Evolutionary conservation across 2,329 filamentous ascomycete genomes (phyloP).

Genomic region (Fusarium poae): DNA sequence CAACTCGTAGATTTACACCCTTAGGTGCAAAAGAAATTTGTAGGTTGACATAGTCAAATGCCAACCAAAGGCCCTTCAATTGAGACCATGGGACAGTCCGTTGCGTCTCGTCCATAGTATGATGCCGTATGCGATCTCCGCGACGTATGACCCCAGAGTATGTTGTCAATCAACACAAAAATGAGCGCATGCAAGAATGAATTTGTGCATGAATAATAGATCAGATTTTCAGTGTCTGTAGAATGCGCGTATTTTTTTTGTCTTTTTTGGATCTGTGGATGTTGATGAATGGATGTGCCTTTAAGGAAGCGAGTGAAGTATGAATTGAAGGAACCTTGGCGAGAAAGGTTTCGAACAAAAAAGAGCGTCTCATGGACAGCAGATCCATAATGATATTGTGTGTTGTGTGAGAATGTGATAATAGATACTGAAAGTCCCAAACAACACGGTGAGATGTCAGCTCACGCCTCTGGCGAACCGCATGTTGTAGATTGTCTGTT

Average conservation of each 20-base stretch:
- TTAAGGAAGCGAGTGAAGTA: not conserved
- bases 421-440: not conserved
- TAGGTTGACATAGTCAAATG: not conserved
- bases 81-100: too few relatives aligned
- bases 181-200: not conserved
- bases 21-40: not conserved
- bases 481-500: not conserved
- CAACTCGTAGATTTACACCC: not conserved
- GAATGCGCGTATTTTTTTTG: too few relatives aligned
- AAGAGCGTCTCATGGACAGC: not conserved
- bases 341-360: not conserved
- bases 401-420: not conserved
- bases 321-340: not conserved
- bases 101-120: too few relatives aligned
- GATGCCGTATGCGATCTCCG: not conserved
- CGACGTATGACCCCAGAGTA: not conserved
- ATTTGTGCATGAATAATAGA: too few relatives aligned
- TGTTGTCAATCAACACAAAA: not conserved
- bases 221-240: too few relatives aligned
- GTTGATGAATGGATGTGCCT: not conserved
- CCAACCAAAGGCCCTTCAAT: not conserved
- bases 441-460: not conserved
- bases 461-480: not conserved
- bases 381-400: not conserved
- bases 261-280: too few relatives aligned